phyloP scores from a whole-genome alignment of 805 yeast genomes.

The Isabelozyma gotoi region DNA sequence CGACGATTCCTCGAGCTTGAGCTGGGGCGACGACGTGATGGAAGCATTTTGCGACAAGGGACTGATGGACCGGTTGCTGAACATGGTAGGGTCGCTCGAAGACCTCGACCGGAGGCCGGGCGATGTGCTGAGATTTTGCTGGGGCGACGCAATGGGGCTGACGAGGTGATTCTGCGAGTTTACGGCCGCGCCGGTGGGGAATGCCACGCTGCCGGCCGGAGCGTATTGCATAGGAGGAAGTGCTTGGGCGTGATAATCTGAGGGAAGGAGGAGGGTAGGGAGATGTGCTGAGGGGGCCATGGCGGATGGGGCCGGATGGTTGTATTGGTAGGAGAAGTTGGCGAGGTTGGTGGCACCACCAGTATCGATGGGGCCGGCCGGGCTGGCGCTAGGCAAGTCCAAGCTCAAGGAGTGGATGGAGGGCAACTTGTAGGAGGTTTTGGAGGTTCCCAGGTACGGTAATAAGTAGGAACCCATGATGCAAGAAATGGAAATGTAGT shows the following conservation, averaged over 20 bases:
- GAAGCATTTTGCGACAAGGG: slow-evolving; percentile 1
- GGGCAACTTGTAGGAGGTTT: slow-evolving; percentile 21
- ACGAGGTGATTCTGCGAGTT: slow-evolving; percentile 1
- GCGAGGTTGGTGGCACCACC: background rate
- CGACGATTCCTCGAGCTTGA: background rate
- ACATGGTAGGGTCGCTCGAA: background rate
- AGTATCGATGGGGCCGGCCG: background rate
- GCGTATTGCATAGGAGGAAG: slow-evolving; percentile 1
- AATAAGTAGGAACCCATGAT: background rate
- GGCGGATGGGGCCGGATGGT: background rate
- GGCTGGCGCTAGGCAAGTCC: slow-evolving; percentile 17
- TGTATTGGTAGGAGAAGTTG: background rate
- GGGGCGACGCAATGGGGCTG: slow-evolving; percentile 2
- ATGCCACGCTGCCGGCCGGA: no score
- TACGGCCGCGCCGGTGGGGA: slow-evolving; percentile 1
- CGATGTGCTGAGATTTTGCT: background rate
- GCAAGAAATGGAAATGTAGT: background rate
- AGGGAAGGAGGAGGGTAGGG: background rate
- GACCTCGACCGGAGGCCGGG: background rate
- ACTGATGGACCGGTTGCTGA: background rate
- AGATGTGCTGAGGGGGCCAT: background rate
- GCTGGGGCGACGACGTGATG: background rate
- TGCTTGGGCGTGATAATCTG: background rate
- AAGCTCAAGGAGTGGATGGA: slow-evolving; percentile 34
- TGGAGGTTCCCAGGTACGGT: background rate